These are phyloP conservation scores for Pelargonium cotyledonis DNA, from an alignment of 441 rosid genomes.

Conservation along the genomic window DNA sequence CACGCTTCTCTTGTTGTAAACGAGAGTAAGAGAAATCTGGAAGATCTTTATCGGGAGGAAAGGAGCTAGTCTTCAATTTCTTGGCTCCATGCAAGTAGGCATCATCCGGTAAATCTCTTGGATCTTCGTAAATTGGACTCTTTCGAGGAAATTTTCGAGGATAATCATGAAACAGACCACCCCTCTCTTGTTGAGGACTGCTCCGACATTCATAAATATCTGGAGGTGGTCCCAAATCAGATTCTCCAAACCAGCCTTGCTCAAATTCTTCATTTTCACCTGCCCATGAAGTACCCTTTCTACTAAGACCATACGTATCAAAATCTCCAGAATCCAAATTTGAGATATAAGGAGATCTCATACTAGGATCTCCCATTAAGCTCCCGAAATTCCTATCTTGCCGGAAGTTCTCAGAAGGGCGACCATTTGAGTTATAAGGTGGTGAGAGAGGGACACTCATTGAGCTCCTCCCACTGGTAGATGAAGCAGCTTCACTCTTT, in stretches of 20 bases:
- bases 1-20: constrained; percentile 46
- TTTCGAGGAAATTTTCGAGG: constrained; percentile 37
- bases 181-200: constrained; percentile 57
- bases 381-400: constrained; percentile 44
- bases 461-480: constrained; percentile 49
- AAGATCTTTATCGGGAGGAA: constrained; percentile 59
- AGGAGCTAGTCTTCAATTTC: constrained; percentile 57
- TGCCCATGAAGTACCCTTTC: constrained; percentile 41
- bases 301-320: constrained; percentile 45
- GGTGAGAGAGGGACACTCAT: constrained; percentile 50
- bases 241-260: constrained; percentile 46
- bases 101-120: constrained; percentile 75
- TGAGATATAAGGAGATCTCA: constrained; percentile 45
- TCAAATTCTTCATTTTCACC: constrained; percentile 49
- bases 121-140: constrained; percentile 53
- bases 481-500: constrained; percentile 64
- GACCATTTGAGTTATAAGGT: constrained; percentile 39
- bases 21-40: constrained; percentile 63
- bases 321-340: constrained; percentile 45
- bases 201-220: constrained; percentile 46
- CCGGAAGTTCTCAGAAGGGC: constrained; percentile 44
- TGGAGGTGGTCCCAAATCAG: constrained; percentile 41
- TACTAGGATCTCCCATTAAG: constrained; percentile 33
- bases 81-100: constrained; percentile 52
- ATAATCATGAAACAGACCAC: constrained; percentile 35